phyloP scores from a whole-genome alignment of 805 yeast genomes.

The Ogataea methylovora region DNA sequence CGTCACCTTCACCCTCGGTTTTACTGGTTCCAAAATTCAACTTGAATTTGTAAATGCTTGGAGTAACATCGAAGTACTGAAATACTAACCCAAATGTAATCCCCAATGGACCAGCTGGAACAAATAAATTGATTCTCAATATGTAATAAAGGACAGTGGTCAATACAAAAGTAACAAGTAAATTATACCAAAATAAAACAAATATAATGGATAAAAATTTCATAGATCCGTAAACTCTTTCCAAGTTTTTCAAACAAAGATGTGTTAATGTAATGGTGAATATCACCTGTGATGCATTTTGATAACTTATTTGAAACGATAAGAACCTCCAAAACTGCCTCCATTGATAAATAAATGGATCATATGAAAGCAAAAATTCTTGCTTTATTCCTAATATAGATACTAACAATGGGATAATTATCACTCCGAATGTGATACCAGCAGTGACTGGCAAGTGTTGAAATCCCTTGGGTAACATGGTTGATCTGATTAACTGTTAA shows the following conservation, averaged over 20 bases:
- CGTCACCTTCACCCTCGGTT: background rate
- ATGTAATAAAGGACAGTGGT: conserved; percentile 22
- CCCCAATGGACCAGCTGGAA: conserved; percentile 38
- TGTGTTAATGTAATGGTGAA: conserved; percentile 35
- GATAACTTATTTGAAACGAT: conserved; percentile 42
- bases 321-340: conserved; percentile 50
- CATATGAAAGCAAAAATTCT: conserved; percentile 33
- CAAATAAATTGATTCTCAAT: conserved; percentile 32
- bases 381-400: conserved; percentile 40
- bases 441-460: conserved; percentile 32
- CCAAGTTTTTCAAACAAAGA: conserved; percentile 48
- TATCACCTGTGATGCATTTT: conserved; percentile 53
- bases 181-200: conserved; percentile 41
- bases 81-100: conserved; percentile 30
- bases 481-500: background rate
- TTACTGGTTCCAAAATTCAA: conserved; percentile 21
- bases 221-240: conserved; percentile 49
- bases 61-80: conserved; percentile 32
- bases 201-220: conserved; percentile 42
- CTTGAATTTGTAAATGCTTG: conserved; percentile 31
- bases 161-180: conserved; percentile 27
- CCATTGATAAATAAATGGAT: conserved; percentile 49
- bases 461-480: conserved; percentile 26
- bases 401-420: conserved; percentile 30
- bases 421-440: conserved; percentile 25